Percentiles rank a stretch among this genome's conserved stretches.
Evolutionary conservation across 129 eudicot species (phyloP).

Genomic region (Lactuca sativa): DNA sequence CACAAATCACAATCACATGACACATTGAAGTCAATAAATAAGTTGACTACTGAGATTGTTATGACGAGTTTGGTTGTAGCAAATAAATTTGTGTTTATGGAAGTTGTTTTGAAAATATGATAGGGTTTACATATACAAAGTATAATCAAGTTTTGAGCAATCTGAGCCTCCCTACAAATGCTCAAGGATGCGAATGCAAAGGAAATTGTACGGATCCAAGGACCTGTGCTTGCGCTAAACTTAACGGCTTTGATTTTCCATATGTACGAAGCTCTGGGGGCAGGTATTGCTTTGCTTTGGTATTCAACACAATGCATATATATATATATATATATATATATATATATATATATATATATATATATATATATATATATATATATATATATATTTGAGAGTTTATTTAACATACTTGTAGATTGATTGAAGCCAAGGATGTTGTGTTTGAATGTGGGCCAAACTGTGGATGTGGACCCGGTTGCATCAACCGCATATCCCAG

Average conservation of each 20-base stretch:
- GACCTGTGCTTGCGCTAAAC: conserved; percentile 48
- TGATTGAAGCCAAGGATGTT: conserved; percentile 46
- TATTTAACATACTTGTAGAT: conserved; percentile 12
- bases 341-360: too few species aligned
- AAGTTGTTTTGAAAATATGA: conserved; percentile 7
- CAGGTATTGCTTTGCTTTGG: conserved; percentile 21
- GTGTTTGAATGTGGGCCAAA: conserved; percentile 51
- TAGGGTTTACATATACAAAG: conserved; percentile 44
- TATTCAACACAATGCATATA: conserved; percentile 1
- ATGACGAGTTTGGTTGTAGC: too few species aligned
- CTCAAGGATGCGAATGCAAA: conserved; percentile 44
- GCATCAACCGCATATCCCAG: conserved; percentile 47
- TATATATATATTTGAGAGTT: too few species aligned
- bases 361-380: too few species aligned
- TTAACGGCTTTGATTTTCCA: conserved; percentile 46
- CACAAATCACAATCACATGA: too few species aligned
- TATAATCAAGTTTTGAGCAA: conserved; percentile 31
- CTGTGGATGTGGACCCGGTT: conserved; percentile 48
- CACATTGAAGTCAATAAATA: too few species aligned
- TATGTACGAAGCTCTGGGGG: conserved; percentile 52
- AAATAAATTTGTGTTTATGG: too few species aligned
- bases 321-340: too few species aligned
- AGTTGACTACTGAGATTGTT: too few species aligned
- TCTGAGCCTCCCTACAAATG: conserved; percentile 43
- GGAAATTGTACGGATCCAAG: conserved; percentile 44